phyloP scores from a whole-genome alignment of 331 rosid genomes.

The Malus hybrid region DNA sequence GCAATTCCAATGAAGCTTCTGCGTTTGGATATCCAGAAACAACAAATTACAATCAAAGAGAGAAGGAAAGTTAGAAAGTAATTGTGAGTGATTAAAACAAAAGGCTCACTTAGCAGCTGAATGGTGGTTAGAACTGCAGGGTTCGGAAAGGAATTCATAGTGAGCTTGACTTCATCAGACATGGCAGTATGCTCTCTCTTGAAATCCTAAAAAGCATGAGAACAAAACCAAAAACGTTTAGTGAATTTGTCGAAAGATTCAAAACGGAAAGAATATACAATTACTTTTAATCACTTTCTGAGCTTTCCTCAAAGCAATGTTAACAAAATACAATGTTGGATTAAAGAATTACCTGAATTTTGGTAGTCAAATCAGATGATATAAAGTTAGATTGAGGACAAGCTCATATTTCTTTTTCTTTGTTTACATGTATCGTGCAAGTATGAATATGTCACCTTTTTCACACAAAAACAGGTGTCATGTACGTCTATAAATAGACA shows the following conservation, averaged over 20 bases:
- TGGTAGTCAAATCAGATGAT: conserved; percentile 18
- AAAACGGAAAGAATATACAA: no score
- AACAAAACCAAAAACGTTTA: not conserved
- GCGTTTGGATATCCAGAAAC: not conserved
- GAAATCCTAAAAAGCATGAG: conserved; percentile 41
- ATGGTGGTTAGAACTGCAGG: conserved; percentile 47
- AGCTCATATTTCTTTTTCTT: not conserved
- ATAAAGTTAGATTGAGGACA: not conserved
- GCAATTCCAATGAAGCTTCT: no score
- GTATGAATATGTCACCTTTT: not conserved
- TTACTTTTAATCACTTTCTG: no score
- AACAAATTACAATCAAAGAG: conserved; percentile 4
- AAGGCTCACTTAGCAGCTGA: conserved; percentile 54
- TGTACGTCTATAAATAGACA: not conserved
- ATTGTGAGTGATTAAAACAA: not conserved
- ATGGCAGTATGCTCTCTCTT: conserved; percentile 59
- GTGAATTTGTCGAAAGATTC: no score
- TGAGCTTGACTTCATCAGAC: conserved; percentile 47
- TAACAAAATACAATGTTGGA: not conserved
- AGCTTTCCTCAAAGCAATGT: no score
- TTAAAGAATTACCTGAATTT: conserved; percentile 41
- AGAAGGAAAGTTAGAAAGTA: not conserved
- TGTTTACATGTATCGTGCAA: not conserved
- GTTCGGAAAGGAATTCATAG: conserved; percentile 41
- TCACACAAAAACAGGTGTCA: not conserved